Evolutionary conservation across 2,329 filamentous ascomycete genomes (phyloP), one percentile per base, ranked within the genome.

Genomic region (Reticulascus tulasneorum): DNA sequence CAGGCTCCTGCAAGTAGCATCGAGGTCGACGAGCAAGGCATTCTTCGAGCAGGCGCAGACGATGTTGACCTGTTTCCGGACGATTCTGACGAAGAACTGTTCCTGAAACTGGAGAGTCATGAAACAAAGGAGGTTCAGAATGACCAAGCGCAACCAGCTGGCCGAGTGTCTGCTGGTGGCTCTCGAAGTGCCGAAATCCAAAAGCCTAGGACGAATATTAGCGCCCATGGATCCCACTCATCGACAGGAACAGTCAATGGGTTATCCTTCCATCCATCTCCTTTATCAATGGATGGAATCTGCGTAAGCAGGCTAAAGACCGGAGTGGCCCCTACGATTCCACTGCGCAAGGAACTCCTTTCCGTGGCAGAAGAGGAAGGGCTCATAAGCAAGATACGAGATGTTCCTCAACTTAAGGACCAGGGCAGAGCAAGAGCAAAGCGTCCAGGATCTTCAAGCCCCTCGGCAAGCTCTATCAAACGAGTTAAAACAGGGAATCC

Each of bases 1-100:
- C 40, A 49, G 5, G 47, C 56, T 13, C 60, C 59, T 3, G 28
- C 54, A 7, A 66, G 61, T 41, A 74, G 67, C 41, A 69, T 82
- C 27, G 66, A 81, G 16, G 78, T 88, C 6, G 82, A 90, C 47
- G 82, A 87, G 48, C 64, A 66, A 20, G 71, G 69, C 16, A 76
- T 82, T 18, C 56, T 69, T 7, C 56, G 63, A 35, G 50, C 61
- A 19, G 59, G 66, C n/a, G 56, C 69, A 27, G 64, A 67, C 2
- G 62, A 73, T n/a, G 66, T 72, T 16, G 64, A 67, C 7, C 48
- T 63, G n/a, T 69, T 69, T 34, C 58, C 64, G 2, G 66, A 70
- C 21, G 74, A 78, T 40, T 75, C 67, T 2, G 74, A 79, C 30
- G 73, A 77, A 36, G 71, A 77, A n/a, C 48, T 55, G 4, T 47